phyloP scores from a whole-genome alignment of 441 rosid genomes.

The Lepidium campestre region DNA sequence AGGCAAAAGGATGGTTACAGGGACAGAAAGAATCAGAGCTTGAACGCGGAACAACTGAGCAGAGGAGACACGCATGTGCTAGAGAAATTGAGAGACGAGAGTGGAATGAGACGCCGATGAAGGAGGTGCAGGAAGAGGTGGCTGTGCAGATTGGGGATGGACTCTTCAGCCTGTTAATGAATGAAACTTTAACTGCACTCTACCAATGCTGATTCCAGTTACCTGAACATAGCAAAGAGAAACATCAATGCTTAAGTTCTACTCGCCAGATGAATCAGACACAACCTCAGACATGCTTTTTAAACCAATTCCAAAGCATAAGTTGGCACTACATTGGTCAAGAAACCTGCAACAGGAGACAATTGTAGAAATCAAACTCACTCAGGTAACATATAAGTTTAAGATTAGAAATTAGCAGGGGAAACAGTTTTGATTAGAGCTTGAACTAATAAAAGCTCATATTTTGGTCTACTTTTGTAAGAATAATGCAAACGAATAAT shows the following conservation, averaged over 20 bases:
- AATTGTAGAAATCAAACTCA: not conserved
- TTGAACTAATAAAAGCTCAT: not conserved
- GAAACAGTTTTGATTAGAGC: not conserved
- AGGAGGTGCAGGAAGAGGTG: conserved; percentile 39
- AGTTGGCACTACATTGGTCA: not conserved
- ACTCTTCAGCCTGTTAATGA: conserved; percentile 33
- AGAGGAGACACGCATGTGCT: conserved; percentile 37
- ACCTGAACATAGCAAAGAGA: not conserved
- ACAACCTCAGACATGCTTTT: not conserved
- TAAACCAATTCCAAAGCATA: not conserved
- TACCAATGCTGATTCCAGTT: conserved; percentile 2
- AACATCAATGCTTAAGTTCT: not conserved
- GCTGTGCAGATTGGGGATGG: conserved; percentile 34
- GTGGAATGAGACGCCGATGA: conserved; percentile 36
- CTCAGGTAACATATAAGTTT: not conserved
- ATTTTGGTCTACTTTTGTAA: conserved; percentile 2
- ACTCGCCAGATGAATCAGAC: not conserved
- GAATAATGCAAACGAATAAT: conserved; percentile 8
- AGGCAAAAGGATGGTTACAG: conserved; percentile 46
- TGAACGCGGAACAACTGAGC: conserved; percentile 27
- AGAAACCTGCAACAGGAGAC: not conserved
- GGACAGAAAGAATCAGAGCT: conserved; percentile 28
- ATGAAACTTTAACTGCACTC: conserved; percentile 30
- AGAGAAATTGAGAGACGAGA: conserved; percentile 37
- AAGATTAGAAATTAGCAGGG: not conserved